Evolutionary conservation across 495 filamentous ascomycete species (phyloP).

Genomic region (Penicillium egyptiacum): DNA sequence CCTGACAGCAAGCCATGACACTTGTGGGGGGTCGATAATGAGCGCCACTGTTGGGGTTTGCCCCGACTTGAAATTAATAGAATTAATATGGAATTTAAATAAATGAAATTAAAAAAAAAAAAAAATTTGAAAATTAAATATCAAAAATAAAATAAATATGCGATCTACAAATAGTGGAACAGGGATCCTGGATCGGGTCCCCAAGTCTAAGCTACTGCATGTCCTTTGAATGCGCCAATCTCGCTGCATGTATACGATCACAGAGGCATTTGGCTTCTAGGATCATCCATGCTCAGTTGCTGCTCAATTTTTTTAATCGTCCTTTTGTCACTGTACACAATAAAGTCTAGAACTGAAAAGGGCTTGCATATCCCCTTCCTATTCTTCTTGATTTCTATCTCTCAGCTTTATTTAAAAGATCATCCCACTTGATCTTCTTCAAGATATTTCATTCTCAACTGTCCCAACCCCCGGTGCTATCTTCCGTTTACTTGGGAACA

Average conservation of each 20-base stretch:
- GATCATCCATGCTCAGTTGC: conserved; percentile 39
- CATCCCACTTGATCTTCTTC: conserved; percentile 11
- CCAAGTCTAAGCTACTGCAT: conserved; percentile 16
- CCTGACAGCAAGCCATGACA: background rate
- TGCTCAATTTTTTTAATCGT: conserved; percentile 12
- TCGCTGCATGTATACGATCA: conserved; percentile 21
- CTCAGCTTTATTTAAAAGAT: conserved; percentile 11
- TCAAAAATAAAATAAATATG: conserved; percentile 3
- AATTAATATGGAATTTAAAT: background rate
- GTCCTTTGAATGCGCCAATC: conserved; percentile 16
- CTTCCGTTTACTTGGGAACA: conserved; percentile 12
- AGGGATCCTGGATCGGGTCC: conserved; percentile 21
- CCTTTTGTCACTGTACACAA: conserved; percentile 11
- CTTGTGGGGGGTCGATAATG: conserved; percentile 20
- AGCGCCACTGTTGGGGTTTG: conserved; percentile 20
- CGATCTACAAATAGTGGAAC: conserved; percentile 24
- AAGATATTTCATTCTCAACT: conserved; percentile 32
- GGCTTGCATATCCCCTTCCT: conserved; percentile 17
- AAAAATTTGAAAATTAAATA: background rate
- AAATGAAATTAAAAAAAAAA: background rate
- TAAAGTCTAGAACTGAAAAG: conserved; percentile 20
- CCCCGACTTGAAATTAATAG: conserved; percentile 8
- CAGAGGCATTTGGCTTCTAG: conserved; percentile 23
- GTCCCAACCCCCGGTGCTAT: conserved; percentile 23
- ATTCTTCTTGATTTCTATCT: conserved; percentile 6